Evolutionary conservation across 2,329 filamentous ascomycete species (phyloP).

Genomic region (Colletotrichum tabaci): DNA sequence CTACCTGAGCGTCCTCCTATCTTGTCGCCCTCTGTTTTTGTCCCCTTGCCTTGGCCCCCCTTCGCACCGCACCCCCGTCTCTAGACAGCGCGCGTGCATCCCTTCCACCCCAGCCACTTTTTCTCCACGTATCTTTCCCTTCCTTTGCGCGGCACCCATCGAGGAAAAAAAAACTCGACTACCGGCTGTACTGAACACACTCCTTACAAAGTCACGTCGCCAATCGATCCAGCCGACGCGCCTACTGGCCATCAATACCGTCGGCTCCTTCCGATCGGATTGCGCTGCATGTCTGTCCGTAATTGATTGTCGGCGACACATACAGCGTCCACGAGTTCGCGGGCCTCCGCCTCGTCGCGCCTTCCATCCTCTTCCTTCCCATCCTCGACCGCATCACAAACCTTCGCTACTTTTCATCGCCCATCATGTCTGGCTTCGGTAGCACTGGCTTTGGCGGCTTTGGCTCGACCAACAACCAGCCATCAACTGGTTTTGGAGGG

Average conservation of each 20-base stretch:
- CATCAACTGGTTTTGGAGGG: conserved; percentile 68
- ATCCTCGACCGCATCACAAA: conserved; percentile 10
- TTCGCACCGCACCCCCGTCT: conserved; percentile 12
- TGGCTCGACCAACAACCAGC: conserved; percentile 68
- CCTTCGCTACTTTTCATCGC: conserved; percentile 6
- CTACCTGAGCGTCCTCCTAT: background rate
- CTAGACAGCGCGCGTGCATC: conserved; percentile 21
- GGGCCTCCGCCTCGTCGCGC: conserved; percentile 16
- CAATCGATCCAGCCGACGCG: conserved; percentile 28
- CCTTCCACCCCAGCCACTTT: conserved; percentile 40
- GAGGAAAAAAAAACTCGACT: conserved; percentile 28
- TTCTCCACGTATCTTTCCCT: conserved; percentile 39
- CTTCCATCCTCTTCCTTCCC: background rate
- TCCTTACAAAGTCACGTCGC: conserved; percentile 31
- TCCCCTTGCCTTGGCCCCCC: background rate
- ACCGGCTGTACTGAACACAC: conserved; percentile 18
- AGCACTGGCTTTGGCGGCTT: conserved; percentile 69
- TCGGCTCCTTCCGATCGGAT: conserved; percentile 16
- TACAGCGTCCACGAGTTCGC: conserved; percentile 21
- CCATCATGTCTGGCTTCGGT: conserved; percentile 68
- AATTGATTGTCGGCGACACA: conserved; percentile 37
- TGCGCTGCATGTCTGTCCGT: conserved; percentile 34
- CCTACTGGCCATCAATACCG: conserved; percentile 24
- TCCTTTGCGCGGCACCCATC: conserved; percentile 29
- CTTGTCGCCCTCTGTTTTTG: background rate